Base-by-base conservation (phyloP, 176 grass and related monocot species). In the Puya raimondii region DNA sequence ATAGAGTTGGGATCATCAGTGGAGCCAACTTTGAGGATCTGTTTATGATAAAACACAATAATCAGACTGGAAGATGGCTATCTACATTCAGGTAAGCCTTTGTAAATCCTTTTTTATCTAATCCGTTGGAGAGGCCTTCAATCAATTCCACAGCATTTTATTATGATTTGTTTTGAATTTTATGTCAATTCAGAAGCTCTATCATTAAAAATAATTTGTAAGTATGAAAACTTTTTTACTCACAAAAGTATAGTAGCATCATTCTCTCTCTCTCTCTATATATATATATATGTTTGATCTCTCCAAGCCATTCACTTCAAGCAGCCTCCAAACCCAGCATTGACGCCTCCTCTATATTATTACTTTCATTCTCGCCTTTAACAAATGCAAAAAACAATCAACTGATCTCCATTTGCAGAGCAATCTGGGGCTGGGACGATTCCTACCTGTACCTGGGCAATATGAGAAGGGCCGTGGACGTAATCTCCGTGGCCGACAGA, bases 341-440 rank as follows among this genome's bases (percentile, higher is more conserved):
- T 42, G 33, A 42, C 33, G 1, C 16, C 14, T 2, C 12, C 15
- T 11, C 11, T 66, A 16, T 15, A 66, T 26, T 47, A 29, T 29
- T 47, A 6, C 2, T 27, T 16, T 9, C 33, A 7, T 42, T 42
- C 33, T 7, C 4, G 33, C 33, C 33, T 42, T 7, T 7, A 42
- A 42, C 33, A 6, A 23, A 66, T 12, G 12, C 11, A 4, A 66
- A 66, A 8, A 48, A 33, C 16, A 12, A 33, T 14, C 47, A 9
- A 73, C 8, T 9, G 47, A 66, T 17, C 63, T 73, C 50, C 20
- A 65, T 9, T 72, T 59, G 13, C 84, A 91, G 88, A 76, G 88
- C 84, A 54, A 84, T 91, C 68, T 91, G 88, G 88, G 75, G 88
- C 66, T 86, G 88, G 88, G 85, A 84, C 9, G 72, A 78, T 51